Base-by-base conservation (phyloP, 75 land plant genomes). In the Pinus albicaulis region DNA sequence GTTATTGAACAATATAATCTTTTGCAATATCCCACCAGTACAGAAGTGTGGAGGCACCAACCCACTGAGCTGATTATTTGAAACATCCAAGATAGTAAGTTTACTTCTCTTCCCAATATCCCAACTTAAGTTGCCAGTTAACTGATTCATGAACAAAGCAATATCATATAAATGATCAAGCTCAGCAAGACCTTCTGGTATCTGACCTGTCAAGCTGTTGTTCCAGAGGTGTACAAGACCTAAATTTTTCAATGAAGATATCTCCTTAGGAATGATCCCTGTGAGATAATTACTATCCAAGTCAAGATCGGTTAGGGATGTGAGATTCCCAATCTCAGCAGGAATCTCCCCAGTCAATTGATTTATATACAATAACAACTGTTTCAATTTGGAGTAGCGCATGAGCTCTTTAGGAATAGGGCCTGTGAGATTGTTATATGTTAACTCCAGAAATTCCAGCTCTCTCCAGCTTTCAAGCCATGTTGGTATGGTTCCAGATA, bases 1-100 rank as follows among this genome's bases (percentile, higher is more conserved):
- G 76, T 86, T 83, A 22, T 62, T 59, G 61, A 84, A 79, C 75
- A 84, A 64, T 12, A 84, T 84, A 56, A 86, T 75, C 69, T 86
- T 85, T 55, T 48, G 25, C 76, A 86, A 59, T 24, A 13, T 6
- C 53, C 78, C 78, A 36, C 78, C 76, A 7, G 7, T 59, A 25
- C 77, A 79, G n/a, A 79, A 36, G 22, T 52, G 25, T 57, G 76
- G 76, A 41, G 80, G 80, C 16, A 79, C 76, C 59, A 57, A 57
- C 3, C 80, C 80, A 17, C 52, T 34, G 55, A 74, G 24, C 44
- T 52, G 55, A 44, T 80, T 80, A 17, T 77, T 59, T 25, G 83
- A 81, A 59, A 83, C 84, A 73, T 84, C 86, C 14, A 83, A 83
- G 8, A 70, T 56, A 31, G 28, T 28, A 24, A 83, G 85, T 36